Base-by-base conservation (phyloP, 257 asterid genomes). In the Nicotiana obtusifolia region DNA sequence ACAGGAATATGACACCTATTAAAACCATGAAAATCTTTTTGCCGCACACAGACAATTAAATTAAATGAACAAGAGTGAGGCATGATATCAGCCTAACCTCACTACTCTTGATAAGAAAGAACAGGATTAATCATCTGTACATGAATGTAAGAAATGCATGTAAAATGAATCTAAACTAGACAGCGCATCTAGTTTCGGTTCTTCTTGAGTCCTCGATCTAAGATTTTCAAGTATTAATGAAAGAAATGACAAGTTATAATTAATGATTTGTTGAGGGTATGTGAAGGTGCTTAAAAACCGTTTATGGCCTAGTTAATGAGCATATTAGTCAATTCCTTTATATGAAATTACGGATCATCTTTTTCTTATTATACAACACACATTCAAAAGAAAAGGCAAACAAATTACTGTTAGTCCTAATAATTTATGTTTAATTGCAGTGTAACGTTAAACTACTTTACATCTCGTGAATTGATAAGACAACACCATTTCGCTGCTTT, bases 301-400 rank as follows among this genome's bases (percentile, higher is more conserved):
- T 65, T 66, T 28, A 13, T 30, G 76, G 28, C 17, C 54, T 41
- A 37, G 37, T 80, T 16, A 81, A 35, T 65, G 22, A 9, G 68
- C 20, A 31, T 41, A 11, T 44, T 57, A 78, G 81, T 84, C 83
- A 67, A 67, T 77, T 62, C 61, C 30, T 49, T 52, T 47, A 9
- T 33, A 22, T n/a, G 26, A 52, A 71, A 31, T 8, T 44, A 83
- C 20, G 16, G 49, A 71, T 60, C 64, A 61, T 17, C 35, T 73
- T 16, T 2, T 68, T 47, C 33, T 67, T 62, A 28, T 53, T 77
- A 53, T 60, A 31, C 35, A 53, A 47, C 11, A 68, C 16, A 68
- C 41, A 17, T 35, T 47, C 31, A 24, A 66, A 26, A 31, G 19
- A 17, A 53, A 52, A 24, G 7, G 54, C 59, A 47, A 30, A 41